A percentile compares a stretch with the other conserved stretches of the same genome.
These are phyloP conservation scores for Malus sieversii DNA, from an alignment of 306 rosid species.

Conservation along the genomic window DNA sequence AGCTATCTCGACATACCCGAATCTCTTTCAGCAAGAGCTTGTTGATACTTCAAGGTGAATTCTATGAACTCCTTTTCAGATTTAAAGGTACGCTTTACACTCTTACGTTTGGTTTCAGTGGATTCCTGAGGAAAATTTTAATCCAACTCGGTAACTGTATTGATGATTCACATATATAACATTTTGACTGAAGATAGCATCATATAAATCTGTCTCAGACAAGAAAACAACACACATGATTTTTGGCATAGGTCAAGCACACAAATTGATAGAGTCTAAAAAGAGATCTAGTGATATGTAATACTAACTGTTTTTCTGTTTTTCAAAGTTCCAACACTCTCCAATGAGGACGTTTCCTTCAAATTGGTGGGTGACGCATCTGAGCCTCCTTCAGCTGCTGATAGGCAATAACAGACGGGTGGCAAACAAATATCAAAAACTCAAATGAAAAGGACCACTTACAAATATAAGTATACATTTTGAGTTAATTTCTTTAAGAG, in stretches of 20 bases:
- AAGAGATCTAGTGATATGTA: constrained; percentile 9
- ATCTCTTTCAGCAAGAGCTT: constrained; percentile 86
- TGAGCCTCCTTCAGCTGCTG: constrained; percentile 38
- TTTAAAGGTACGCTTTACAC: constrained; percentile 63
- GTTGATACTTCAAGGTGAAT: constrained; percentile 83
- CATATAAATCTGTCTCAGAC: not conserved
- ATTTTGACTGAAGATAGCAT: not conserved
- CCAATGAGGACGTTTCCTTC: constrained; percentile 39
- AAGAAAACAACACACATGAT: not conserved
- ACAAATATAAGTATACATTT: not conserved
- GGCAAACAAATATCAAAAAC: constrained; percentile 22
- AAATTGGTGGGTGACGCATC: constrained; percentile 29
- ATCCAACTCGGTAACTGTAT: not conserved
- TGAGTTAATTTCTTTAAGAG: not conserved
- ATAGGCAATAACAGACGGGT: constrained; percentile 18
- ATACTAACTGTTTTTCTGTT: constrained; percentile 58
- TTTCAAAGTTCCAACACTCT: constrained; percentile 40
- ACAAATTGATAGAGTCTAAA: not conserved
- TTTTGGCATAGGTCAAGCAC: not conserved
- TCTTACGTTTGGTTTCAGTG: constrained; percentile 67
- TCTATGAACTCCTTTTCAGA: constrained; percentile 88
- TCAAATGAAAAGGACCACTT: constrained; percentile 13
- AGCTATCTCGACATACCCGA: constrained; percentile 46
- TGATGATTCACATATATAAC: not conserved
- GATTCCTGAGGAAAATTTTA: constrained; percentile 48